Evolutionary conservation across 306 rosid genomes (phyloP).

Genomic region (Pyrus bretschneideri): DNA sequence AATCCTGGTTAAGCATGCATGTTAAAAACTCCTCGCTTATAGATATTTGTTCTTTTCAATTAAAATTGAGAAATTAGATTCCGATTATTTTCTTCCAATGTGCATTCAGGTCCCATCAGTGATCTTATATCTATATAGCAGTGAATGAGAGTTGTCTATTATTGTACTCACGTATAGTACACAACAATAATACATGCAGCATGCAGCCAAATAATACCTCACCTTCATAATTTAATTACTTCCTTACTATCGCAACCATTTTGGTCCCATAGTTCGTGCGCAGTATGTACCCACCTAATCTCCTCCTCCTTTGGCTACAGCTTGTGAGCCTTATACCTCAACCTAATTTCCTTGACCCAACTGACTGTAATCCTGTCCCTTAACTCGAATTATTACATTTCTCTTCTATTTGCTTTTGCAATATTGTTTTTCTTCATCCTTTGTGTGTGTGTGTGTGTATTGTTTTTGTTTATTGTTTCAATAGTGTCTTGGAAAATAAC

Average conservation of each 20-base stretch:
- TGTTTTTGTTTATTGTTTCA: not conserved
- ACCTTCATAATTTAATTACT: not conserved
- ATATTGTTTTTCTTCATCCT: no score
- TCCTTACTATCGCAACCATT: not conserved
- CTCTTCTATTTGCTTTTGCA: not conserved
- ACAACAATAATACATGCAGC: slow-evolving; percentile 4
- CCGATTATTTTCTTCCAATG: not conserved
- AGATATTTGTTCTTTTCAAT: not conserved
- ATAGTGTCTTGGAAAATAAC: not conserved
- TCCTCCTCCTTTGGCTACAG: not conserved
- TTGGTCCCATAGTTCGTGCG: not conserved
- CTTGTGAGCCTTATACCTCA: not conserved
- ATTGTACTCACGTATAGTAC: not conserved
- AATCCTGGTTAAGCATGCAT: no score
- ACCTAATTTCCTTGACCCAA: not conserved
- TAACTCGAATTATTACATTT: not conserved
- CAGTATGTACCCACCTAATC: not conserved
- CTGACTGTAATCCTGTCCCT: not conserved
- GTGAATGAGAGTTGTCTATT: not conserved
- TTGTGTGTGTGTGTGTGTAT: not conserved
- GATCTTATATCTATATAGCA: not conserved
- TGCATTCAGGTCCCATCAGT: not conserved
- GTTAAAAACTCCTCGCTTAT: not conserved
- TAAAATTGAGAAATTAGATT: not conserved
- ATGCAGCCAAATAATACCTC: not conserved